A percentile compares a stretch with the other conserved stretches of the same genome.
phyloP scores from a whole-genome alignment of 495 filamentous ascomycete species.

The Annulohypoxylon bovei region DNA sequence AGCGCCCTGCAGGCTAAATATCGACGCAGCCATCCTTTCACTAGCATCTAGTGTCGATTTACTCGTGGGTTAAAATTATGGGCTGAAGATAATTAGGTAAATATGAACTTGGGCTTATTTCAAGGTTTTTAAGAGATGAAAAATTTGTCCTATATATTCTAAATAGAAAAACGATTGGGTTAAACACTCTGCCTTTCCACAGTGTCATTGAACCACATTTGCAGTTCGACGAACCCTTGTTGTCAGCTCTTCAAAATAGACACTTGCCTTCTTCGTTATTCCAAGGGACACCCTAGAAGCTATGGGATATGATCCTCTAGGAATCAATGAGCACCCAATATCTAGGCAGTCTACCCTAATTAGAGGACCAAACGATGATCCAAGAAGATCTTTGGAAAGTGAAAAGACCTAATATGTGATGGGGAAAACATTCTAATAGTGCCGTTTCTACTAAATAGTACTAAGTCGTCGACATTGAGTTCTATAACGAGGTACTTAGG shows the following conservation, averaged over 20 bases:
- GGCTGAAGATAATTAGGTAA: not conserved
- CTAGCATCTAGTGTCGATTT: not conserved
- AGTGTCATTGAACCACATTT: conserved; percentile 1
- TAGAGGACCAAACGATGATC: too few relatives aligned
- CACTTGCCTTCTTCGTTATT: not conserved
- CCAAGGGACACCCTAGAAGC: not conserved
- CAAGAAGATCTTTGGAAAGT: too few relatives aligned
- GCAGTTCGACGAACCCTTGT: not conserved
- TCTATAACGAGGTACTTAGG: not conserved
- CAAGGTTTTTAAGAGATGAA: not conserved
- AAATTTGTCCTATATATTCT: not conserved
- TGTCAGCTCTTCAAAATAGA: not conserved
- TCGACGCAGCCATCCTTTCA: conserved; percentile 18
- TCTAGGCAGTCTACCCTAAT: too few relatives aligned
- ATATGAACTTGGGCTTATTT: not conserved
- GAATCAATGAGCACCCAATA: not conserved
- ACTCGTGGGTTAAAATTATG: not conserved
- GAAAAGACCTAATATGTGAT: too few relatives aligned
- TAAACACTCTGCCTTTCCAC: not conserved
- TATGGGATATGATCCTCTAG: not conserved
- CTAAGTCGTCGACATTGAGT: not conserved
- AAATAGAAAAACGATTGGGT: not conserved
- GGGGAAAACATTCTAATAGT: not conserved
- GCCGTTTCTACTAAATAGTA: not conserved
- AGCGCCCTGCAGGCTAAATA: conserved; percentile 33